phyloP scores from a whole-genome alignment of 169 alveolate species.

The Cryptosporidium felis region DNA sequence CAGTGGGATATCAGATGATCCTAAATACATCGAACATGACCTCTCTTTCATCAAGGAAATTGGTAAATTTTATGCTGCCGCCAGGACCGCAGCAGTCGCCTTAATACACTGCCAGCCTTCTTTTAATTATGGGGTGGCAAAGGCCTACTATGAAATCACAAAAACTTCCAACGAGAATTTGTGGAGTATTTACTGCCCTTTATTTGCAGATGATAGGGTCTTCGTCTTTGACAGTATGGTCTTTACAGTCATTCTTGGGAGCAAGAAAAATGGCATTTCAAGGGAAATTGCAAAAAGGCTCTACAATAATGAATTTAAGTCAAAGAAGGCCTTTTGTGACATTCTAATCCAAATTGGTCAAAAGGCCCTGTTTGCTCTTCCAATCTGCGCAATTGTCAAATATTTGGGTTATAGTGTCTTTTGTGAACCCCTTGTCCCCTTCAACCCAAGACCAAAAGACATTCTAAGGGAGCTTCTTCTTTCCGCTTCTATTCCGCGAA shows the following conservation, averaged over 20 bases:
- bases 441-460: slow-evolving; percentile 60
- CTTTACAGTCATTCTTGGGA: slow-evolving; percentile 75
- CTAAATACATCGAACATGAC: slow-evolving; percentile 48
- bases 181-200: slow-evolving; percentile 76
- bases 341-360: slow-evolving; percentile 54
- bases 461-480: slow-evolving; percentile 14
- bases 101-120: slow-evolving; percentile 62
- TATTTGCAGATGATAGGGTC: slow-evolving; percentile 77
- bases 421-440: slow-evolving; percentile 64
- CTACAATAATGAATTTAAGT: slow-evolving; percentile 56
- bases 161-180: slow-evolving; percentile 11
- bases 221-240: slow-evolving; percentile 78
- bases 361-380: slow-evolving; percentile 54
- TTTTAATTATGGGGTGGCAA: slow-evolving; percentile 37
- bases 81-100: slow-evolving; percentile 35
- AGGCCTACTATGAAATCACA: slow-evolving; percentile 42
- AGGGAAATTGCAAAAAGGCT: slow-evolving; percentile 64
- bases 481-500: background rate
- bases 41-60: slow-evolving; percentile 27
- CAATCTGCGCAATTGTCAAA: slow-evolving; percentile 44
- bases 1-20: background rate
- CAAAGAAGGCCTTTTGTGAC: slow-evolving; percentile 60
- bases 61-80: slow-evolving; percentile 64
- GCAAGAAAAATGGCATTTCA: slow-evolving; percentile 62
- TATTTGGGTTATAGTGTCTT: slow-evolving; percentile 60